Evolutionary conservation across 2,329 filamentous ascomycete species (phyloP).

Genomic region (Epichloe amarillans): DNA sequence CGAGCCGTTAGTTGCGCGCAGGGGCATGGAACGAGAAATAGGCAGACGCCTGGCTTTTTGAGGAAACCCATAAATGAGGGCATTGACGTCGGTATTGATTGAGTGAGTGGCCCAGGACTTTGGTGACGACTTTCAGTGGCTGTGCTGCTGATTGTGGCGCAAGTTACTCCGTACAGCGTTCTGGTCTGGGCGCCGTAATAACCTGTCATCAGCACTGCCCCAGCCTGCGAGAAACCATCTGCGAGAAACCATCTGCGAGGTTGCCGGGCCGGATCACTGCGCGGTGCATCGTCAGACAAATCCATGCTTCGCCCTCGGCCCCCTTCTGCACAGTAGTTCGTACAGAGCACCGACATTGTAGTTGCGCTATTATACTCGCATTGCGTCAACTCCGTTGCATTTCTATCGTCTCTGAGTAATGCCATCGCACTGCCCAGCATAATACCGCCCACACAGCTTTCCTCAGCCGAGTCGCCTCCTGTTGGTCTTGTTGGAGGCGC

Average conservation of each 20-base stretch:
- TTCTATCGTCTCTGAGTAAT: neutral
- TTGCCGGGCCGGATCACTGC: too few relatives aligned
- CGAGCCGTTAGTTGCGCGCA: neutral
- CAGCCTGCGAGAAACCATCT: neutral
- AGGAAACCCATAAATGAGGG: conserved; percentile 2
- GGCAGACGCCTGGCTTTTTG: conserved; percentile 1
- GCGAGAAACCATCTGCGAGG: neutral
- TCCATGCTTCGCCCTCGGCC: too few relatives aligned
- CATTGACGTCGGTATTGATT: conserved; percentile 3
- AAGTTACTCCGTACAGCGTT: neutral
- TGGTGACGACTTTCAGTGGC: conserved; percentile 7
- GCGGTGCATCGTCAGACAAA: too few relatives aligned
- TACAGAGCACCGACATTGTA: neutral
- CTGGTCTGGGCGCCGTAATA: too few relatives aligned
- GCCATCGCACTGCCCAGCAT: neutral
- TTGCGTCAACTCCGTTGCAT: neutral
- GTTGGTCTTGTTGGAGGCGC: neutral
- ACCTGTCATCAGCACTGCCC: neutral
- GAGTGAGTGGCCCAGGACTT: neutral
- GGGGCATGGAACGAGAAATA: neutral
- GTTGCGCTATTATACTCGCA: neutral
- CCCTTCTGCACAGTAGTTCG: too few relatives aligned
- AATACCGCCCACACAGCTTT: neutral
- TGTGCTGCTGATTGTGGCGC: conserved; percentile 8
- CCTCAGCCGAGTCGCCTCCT: neutral